phyloP scores from a whole-genome alignment of 1,284 basidiomycete genomes.

The Naganishia liquefaciens region DNA sequence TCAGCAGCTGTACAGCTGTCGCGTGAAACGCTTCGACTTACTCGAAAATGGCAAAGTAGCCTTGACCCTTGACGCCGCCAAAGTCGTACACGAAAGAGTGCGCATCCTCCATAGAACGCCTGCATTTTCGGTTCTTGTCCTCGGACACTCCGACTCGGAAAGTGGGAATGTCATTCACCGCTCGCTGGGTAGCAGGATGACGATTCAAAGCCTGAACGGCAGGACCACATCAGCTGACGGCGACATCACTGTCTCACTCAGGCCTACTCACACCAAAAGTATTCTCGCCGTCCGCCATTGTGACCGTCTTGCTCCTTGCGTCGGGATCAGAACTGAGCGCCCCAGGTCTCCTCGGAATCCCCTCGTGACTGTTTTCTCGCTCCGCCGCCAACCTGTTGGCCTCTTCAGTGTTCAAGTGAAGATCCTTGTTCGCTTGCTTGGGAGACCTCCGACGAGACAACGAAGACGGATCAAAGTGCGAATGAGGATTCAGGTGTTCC shows the following conservation, averaged over 20 bases:
- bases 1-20: background rate
- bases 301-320: constrained; percentile 73
- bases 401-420: constrained; percentile 15
- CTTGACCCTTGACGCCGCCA: constrained; percentile 85
- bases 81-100: constrained; percentile 96
- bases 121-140: constrained; percentile 76
- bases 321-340: constrained; percentile 56
- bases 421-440: constrained; percentile 21
- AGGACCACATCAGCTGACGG: no score
- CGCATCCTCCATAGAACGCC: constrained; percentile 96
- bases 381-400: constrained; percentile 16
- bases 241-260: background rate
- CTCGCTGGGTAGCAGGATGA: constrained; percentile 47
- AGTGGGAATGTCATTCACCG: constrained; percentile 58
- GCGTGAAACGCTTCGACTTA: constrained; percentile 38
- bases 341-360: constrained; percentile 37
- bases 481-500: constrained; percentile 23
- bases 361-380: constrained; percentile 9
- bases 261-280: constrained; percentile 67
- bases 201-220: constrained; percentile 39
- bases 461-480: constrained; percentile 23
- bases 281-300: constrained; percentile 67
- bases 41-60: constrained; percentile 97
- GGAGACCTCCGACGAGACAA: constrained; percentile 24
- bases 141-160: constrained; percentile 83